Conservation (phyloP, 2,329 filamentous ascomycete species). For the Pseudogymnoascus sp. region DNA sequence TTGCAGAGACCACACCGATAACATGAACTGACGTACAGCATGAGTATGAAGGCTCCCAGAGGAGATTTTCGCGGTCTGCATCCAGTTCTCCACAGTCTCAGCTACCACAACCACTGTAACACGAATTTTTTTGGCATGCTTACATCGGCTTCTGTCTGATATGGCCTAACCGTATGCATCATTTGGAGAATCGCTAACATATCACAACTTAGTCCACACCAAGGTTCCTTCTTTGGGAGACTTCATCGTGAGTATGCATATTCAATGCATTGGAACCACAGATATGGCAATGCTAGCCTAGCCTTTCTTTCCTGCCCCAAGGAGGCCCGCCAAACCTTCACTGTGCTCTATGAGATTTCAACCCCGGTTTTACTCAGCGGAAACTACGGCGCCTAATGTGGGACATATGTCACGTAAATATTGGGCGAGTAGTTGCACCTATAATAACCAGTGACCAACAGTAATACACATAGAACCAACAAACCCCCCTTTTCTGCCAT, state of each 20-base stretch:
- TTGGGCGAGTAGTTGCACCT: not conserved
- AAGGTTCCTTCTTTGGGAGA: not conserved
- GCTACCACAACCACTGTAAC: not conserved
- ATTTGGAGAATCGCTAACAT: not conserved
- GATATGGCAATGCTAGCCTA: not conserved
- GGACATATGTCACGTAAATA: not conserved
- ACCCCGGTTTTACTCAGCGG: no score
- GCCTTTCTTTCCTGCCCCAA: no score
- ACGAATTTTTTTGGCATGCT: not conserved
- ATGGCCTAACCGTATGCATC: not conserved
- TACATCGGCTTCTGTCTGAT: not conserved
- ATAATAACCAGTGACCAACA: not conserved
- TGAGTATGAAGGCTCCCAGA: no score
- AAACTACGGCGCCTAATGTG: not conserved
- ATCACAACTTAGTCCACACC: not conserved
- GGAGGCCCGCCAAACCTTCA: not conserved
- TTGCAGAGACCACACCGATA: not conserved
- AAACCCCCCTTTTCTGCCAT: not conserved
- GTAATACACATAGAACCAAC: not conserved
- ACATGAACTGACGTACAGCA: not conserved
- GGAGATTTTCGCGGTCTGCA: not conserved
- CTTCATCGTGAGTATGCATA: not conserved
- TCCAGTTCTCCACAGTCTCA: not conserved
- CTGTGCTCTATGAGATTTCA: not conserved
- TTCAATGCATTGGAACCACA: no score